These are phyloP conservation scores for Colletotrichum siamense DNA, from an alignment of 2,329 filamentous ascomycete genomes.

Conservation along the genomic window DNA sequence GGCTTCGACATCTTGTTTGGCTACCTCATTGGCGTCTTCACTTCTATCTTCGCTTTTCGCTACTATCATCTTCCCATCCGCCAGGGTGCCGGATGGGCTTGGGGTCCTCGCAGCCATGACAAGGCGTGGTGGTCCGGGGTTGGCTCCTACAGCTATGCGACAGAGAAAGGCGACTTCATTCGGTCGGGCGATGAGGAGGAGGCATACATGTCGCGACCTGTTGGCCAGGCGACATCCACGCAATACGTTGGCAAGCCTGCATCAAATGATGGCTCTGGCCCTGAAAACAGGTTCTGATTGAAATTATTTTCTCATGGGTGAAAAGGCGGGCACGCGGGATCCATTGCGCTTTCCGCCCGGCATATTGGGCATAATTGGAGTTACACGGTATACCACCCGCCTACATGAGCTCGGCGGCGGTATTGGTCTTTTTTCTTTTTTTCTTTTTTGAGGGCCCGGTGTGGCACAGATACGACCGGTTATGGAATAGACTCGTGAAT, in stretches of 20 bases:
- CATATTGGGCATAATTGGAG: slow-evolving; percentile 14
- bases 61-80: slow-evolving; percentile 85
- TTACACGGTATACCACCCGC: slow-evolving; percentile 20
- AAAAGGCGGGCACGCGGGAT: background rate
- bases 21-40: slow-evolving; percentile 75
- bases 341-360: background rate
- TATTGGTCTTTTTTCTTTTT: background rate
- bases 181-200: slow-evolving; percentile 35
- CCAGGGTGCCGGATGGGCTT: slow-evolving; percentile 86
- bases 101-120: slow-evolving; percentile 76
- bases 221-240: slow-evolving; percentile 1
- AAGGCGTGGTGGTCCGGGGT: slow-evolving; percentile 82
- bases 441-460: background rate
- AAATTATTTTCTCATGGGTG: background rate
- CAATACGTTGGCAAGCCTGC: slow-evolving; percentile 8
- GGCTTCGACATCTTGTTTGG: slow-evolving; percentile 93
- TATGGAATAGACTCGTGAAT: slow-evolving; percentile 8
- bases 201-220: slow-evolving; percentile 16
- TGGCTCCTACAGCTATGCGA: slow-evolving; percentile 63
- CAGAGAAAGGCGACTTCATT: slow-evolving; percentile 37
- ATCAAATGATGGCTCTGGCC: slow-evolving; percentile 5
- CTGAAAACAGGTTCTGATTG: slow-evolving; percentile 6
- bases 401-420: background rate
- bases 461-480: slow-evolving; percentile 7
- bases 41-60: slow-evolving; percentile 77